Evolutionary conservation across 129 eudicot genomes (phyloP), one percentile per base, ranked within the genome.

Genomic region (Oenanthe sinensis): DNA sequence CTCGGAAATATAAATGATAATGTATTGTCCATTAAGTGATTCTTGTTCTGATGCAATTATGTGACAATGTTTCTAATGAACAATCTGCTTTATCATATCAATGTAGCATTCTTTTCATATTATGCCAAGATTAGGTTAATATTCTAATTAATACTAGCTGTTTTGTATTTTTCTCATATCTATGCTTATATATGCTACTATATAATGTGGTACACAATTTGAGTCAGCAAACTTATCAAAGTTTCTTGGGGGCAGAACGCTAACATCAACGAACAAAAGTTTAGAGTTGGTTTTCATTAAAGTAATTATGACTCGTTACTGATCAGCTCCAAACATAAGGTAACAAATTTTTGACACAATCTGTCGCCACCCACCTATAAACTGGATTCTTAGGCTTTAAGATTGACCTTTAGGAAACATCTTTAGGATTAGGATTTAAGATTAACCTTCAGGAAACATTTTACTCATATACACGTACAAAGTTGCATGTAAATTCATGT

Each of bases 381-480:
- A 24, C 58, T 74, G 36, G 77, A 74, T 74, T 52, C 47, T 80
- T 71, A 80, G 60, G 13, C 54, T 6, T 55, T 22, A 72, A 52
- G 2, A 71, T 52, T 54, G 67, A 50, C 70, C 78, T 79, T 26
- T 72, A 72, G 42, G 55, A 71, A 40, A 24, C 17, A 26, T 72
- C 36, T 54, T 80, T 72, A 72, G 42, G 55, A 71, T 80, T 71
- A 80, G 60, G 13, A 40, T 6, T 55, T 22, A 72, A 52, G 2
- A 71, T 52, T 54, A 49, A 50, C 70, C 78, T 79, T 26, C 54
- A 72, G 42, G 55, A 71, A 40, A 24, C 17, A 26, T 72, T 33
- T 54, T 80, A 1, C 24, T n/a, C 28, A 3, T 36, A 42, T 37
- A 30, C 2, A 26, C 26, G 52, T n/a, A 74, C 33, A 46, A 24